These are phyloP conservation scores for Viola odorata DNA, from an alignment of 345 rosid species.

Conservation along the genomic window DNA sequence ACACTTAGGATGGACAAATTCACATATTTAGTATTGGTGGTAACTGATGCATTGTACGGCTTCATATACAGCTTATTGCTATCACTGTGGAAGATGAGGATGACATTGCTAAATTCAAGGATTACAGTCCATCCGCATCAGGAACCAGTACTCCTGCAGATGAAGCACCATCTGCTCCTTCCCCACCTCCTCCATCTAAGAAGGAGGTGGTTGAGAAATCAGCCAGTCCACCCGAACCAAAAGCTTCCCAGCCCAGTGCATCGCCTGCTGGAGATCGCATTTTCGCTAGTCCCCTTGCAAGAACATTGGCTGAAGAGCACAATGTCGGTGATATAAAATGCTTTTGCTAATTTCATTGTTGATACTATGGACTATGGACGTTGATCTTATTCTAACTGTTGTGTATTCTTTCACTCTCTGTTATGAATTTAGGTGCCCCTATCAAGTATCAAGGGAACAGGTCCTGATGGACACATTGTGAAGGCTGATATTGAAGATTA, in stretches of 20 bases:
- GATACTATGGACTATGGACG: neutral
- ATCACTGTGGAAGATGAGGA: constrained; percentile 89
- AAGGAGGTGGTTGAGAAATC: constrained; percentile 54
- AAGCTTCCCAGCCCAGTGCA: constrained; percentile 42
- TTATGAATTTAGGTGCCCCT: constrained; percentile 52
- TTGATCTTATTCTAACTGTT: constrained; percentile 2
- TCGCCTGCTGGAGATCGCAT: constrained; percentile 56
- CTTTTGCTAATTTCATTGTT: neutral
- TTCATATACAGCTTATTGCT: constrained; percentile 56
- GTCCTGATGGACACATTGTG: constrained; percentile 78
- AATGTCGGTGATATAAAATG: constrained; percentile 38
- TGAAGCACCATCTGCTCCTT: constrained; percentile 41
- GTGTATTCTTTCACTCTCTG: constrained; percentile 9
- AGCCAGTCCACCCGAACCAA: constrained; percentile 55
- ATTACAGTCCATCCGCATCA: constrained; percentile 65
- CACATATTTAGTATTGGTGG: constrained; percentile 2
- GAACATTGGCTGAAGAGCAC: constrained; percentile 82
- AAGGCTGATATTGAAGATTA: constrained; percentile 93
- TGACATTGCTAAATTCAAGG: constrained; percentile 77
- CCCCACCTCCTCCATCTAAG: constrained; percentile 44
- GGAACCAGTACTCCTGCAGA: constrained; percentile 32
- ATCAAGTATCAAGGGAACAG: constrained; percentile 85
- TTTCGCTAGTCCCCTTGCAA: constrained; percentile 91
- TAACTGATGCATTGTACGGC: neutral
- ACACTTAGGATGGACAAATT: neutral